Conservation (phyloP, 2,329 filamentous ascomycete genomes). For the Hymenoscyphus scutula region DNA sequence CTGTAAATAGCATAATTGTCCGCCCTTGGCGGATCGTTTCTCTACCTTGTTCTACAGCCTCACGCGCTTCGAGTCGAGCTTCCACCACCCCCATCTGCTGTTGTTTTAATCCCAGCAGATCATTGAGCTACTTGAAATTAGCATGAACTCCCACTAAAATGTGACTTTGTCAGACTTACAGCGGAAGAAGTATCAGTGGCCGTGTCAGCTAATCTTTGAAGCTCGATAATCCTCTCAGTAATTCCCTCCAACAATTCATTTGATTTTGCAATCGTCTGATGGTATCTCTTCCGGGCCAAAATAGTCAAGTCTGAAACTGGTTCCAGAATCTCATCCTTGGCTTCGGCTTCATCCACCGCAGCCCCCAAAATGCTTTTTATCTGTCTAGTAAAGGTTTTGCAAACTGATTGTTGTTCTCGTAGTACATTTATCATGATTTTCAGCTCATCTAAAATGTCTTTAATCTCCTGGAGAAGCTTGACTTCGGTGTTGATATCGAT, state of each 20-base stretch:
- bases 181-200: constrained; percentile 1
- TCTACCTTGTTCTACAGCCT: constrained; percentile 40
- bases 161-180: background rate
- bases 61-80: constrained; percentile 40
- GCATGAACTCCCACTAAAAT: background rate
- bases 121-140: constrained; percentile 22
- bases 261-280: background rate
- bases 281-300: background rate
- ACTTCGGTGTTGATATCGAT: constrained; percentile 42
- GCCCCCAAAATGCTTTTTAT: constrained; percentile 1
- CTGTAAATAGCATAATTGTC: constrained; percentile 46
- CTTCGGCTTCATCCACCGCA: background rate
- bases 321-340: background rate
- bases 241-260: background rate
- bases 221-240: constrained; percentile 1
- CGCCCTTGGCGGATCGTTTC: constrained; percentile 15
- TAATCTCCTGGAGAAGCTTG: constrained; percentile 41
- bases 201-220: background rate
- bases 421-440: constrained; percentile 40
- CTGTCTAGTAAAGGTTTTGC: background rate
- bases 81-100: constrained; percentile 47
- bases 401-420: constrained; percentile 34
- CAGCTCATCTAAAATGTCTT: constrained; percentile 45
- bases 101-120: constrained; percentile 45
- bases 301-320: background rate